Evolutionary conservation across 139 green algal genomes (phyloP).

Genomic region (Coelastrella sp.): DNA sequence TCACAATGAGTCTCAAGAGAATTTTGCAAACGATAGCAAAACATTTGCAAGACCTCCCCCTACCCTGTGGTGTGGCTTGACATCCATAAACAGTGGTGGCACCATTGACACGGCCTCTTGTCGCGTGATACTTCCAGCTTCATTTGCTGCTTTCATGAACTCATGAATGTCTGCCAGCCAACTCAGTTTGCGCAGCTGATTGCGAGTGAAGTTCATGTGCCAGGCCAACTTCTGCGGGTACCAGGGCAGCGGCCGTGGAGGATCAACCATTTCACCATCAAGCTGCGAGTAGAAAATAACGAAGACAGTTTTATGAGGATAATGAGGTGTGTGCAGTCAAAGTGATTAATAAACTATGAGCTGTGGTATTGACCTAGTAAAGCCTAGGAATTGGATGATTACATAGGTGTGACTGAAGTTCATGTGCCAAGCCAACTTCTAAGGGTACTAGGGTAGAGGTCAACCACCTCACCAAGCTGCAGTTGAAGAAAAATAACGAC

Average conservation of each 20-base stretch:
- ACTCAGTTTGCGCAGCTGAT: slow-evolving; percentile 87
- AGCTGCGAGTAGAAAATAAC: slow-evolving; percentile 34
- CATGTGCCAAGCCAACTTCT: too few species aligned
- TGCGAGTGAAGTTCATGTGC: slow-evolving; percentile 91
- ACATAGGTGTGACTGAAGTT: too few species aligned
- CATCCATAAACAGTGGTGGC: slow-evolving; percentile 96
- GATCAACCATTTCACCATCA: slow-evolving; percentile 59
- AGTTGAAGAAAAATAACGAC: too few species aligned
- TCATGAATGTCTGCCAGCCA: slow-evolving; percentile 83
- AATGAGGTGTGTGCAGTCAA: neutral
- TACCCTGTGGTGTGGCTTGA: slow-evolving; percentile 91
- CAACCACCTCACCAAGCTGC: too few species aligned
- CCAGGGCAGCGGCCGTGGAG: slow-evolving; percentile 88
- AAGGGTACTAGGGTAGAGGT: too few species aligned
- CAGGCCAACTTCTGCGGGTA: slow-evolving; percentile 96
- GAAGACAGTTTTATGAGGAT: neutral
- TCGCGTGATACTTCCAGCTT: slow-evolving; percentile 93
- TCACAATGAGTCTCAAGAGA: too few species aligned
- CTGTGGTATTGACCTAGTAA: neutral
- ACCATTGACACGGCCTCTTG: slow-evolving; percentile 99
- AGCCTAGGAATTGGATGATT: too few species aligned
- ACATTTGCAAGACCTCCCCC: neutral
- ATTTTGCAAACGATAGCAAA: too few species aligned
- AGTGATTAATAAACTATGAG: neutral
- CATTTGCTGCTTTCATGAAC: slow-evolving; percentile 82